Percentiles rank a stretch among this genome's conserved stretches.
phyloP scores from a whole-genome alignment of 208 protist genomes.

The Leishmania guyanensis region DNA sequence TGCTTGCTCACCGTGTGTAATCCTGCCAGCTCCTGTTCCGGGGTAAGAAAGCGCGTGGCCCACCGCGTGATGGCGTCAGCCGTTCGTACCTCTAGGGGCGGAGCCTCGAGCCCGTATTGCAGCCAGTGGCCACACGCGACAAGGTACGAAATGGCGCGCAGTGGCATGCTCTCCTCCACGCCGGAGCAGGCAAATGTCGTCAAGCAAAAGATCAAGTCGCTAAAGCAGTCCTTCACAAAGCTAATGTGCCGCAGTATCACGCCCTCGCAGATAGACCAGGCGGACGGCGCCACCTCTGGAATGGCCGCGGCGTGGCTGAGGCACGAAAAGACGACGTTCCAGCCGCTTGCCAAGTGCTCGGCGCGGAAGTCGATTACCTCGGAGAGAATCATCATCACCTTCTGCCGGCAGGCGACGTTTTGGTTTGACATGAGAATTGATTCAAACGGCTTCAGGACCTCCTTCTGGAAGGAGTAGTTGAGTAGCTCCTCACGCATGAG shows the following conservation, averaged over 20 bases:
- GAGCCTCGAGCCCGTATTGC: slow-evolving; percentile 78
- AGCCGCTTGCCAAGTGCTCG: slow-evolving; percentile 76
- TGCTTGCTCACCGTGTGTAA: slow-evolving; percentile 25
- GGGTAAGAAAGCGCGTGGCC: slow-evolving; percentile 53
- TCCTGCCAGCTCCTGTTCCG: slow-evolving; percentile 49
- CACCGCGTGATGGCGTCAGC: slow-evolving; percentile 51
- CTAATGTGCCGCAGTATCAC: slow-evolving; percentile 64
- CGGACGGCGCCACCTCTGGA: slow-evolving; percentile 66
- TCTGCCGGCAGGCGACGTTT: slow-evolving; percentile 53
- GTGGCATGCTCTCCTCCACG: slow-evolving; percentile 57
- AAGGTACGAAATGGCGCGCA: slow-evolving; percentile 71
- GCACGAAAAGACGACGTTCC: slow-evolving; percentile 83
- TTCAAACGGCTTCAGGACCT: slow-evolving; percentile 79
- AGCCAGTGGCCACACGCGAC: slow-evolving; percentile 83
- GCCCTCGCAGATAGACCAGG: slow-evolving; percentile 69
- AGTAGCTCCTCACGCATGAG: slow-evolving; percentile 77
- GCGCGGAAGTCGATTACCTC: slow-evolving; percentile 83
- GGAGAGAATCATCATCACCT: slow-evolving; percentile 66
- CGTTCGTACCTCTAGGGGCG: slow-evolving; percentile 49
- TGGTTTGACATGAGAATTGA: slow-evolving; percentile 77
- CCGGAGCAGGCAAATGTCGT: slow-evolving; percentile 75
- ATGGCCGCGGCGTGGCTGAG: slow-evolving; percentile 77
- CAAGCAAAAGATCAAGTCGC: slow-evolving; percentile 82
- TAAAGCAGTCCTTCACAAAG: slow-evolving; percentile 83
- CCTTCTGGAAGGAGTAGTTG: slow-evolving; percentile 88